phyloP scores from a whole-genome alignment of 1,284 basidiomycete genomes.

The Fomes fomentarius region DNA sequence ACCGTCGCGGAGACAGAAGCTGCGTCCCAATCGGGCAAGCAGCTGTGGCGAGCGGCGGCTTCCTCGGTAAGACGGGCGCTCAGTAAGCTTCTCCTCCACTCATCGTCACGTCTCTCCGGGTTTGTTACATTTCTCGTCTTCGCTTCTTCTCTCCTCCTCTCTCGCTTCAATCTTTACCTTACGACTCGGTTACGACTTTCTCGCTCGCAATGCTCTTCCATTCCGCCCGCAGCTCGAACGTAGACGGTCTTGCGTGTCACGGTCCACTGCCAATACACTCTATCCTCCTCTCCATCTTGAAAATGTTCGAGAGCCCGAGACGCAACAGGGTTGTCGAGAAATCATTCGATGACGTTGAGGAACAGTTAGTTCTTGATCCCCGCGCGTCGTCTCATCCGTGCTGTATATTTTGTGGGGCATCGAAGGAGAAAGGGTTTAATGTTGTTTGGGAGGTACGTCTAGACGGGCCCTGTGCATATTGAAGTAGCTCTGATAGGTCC shows the following conservation, averaged over 20 bases:
- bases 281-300: neutral
- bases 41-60: no score
- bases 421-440: conserved; percentile 57
- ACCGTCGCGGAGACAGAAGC: conserved; percentile 15
- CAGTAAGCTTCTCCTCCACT: no score
- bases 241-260: conserved; percentile 6
- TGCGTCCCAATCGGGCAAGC: conserved; percentile 13
- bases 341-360: conserved; percentile 10
- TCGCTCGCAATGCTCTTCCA: neutral
- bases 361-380: conserved; percentile 13
- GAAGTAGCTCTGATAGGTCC: neutral
- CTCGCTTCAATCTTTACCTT: neutral
- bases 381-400: conserved; percentile 1
- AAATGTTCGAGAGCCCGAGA: neutral
- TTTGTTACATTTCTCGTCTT: neutral
- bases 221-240: neutral
- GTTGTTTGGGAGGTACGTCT: conserved; percentile 61
- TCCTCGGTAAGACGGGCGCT: no score
- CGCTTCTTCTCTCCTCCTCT: neutral
- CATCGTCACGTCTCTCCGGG: no score
- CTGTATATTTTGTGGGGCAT: conserved; percentile 62
- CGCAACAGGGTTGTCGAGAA: neutral
- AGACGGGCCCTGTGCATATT: neutral
- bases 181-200: conserved; percentile 1
- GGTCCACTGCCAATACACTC: neutral